A percentile compares a stretch with the other conserved stretches of the same genome.
Evolutionary conservation across 805 yeast genomes (phyloP).

Genomic region (Candida tallmaniae): DNA sequence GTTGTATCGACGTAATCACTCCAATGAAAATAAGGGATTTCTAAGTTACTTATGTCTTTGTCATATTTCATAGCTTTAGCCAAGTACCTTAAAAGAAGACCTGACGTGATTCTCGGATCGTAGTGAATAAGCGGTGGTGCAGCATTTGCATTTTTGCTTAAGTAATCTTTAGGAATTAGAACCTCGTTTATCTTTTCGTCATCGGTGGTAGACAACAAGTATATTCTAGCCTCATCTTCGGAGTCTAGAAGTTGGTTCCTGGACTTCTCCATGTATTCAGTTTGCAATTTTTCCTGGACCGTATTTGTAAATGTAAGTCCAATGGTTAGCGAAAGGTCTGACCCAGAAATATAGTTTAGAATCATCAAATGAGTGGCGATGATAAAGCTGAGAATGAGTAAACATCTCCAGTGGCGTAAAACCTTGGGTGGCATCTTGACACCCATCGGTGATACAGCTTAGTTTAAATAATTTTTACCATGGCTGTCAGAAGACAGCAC

Average conservation of each 20-base stretch:
- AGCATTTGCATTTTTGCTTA: conserved; percentile 5
- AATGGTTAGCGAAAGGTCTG: too few species aligned
- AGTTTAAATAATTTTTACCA: too few species aligned
- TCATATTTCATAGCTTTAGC: conserved; percentile 9
- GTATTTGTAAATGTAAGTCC: too few species aligned
- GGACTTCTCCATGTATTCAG: conserved; percentile 5
- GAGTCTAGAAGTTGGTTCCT: conserved; percentile 3
- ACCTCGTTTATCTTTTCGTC: conserved; percentile 6
- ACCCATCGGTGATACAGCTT: too few species aligned
- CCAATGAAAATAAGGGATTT: conserved; percentile 27
- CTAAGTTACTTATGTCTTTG: conserved; percentile 6
- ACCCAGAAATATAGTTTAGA: too few species aligned
- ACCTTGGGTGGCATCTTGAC: too few species aligned
- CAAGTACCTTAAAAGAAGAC: conserved; percentile 17
- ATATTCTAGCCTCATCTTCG: conserved; percentile 8
- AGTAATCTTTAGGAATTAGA: conserved; percentile 12
- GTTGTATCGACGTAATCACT: conserved; percentile 27
- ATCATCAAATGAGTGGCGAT: too few species aligned
- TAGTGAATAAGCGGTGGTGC: conserved; percentile 11
- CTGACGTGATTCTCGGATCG: conserved; percentile 28
- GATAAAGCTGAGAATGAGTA: too few species aligned
- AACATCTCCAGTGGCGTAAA: too few species aligned
- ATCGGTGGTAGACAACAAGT: conserved; percentile 9
- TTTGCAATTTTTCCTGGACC: neutral
- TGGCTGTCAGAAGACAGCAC: too few species aligned